Base-by-base conservation (phyloP, 768 basidiomycete species). In the Russula compacta region DNA sequence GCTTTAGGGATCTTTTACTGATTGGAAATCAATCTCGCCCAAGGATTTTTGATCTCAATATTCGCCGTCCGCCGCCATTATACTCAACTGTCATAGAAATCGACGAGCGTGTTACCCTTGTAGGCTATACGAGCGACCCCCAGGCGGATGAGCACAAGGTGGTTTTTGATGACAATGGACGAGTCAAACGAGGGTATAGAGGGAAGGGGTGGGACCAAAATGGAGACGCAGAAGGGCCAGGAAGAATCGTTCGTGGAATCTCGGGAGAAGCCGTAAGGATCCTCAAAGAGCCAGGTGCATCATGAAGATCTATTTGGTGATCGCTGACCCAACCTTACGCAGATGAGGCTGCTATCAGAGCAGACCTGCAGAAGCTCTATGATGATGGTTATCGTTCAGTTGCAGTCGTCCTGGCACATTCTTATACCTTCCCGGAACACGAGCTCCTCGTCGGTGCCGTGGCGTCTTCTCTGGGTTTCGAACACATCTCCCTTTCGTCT, bases 1-100 rank as follows among this genome's bases (percentile, higher is more conserved):
- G 93, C 0, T 95, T 95, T 79, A 84, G 84, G 70, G 95, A 97
- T 72, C 83, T 98, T 10, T 80, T 98, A 6, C 79, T 89, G 36
- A 98, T 98, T 60, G 92, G 93, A 9, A 97, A 97, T 71, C 95
- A 98, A 71, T 87, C 92, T 17, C 87, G 95, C 21, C 95, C 95
- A 1, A 84, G 83, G 68, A 97, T 98, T 67, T 98, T 98, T 68
- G 95, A 97, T 72, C 79, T 98, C 29, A 89, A 95, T 67, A 95
- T 98, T 70, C 82, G 85, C 29, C 83, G 91, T 10, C 79, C 87
- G 0, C 67, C 79, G 0, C 87, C 90, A 3, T 76, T 98, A 6
- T 98, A 95, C 71, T 82, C 84, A 0, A 75, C 77, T 3, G 89
- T 92, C 4, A 68, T 92, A 10, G 89, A 84, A 66, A 79, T 86